Evolutionary conservation across 176 grass and related monocot species (phyloP).

Genomic region (Poa pratensis): DNA sequence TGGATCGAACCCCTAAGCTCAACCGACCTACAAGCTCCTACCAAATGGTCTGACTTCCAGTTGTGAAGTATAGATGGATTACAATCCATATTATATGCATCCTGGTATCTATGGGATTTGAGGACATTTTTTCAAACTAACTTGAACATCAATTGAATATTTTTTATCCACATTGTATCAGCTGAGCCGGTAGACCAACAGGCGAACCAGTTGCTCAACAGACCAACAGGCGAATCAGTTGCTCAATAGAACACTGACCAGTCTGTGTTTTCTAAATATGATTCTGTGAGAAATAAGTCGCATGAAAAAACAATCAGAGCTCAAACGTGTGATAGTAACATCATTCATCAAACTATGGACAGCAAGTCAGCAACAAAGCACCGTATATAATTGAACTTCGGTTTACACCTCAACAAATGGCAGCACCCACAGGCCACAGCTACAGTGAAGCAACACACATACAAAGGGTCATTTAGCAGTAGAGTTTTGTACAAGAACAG

Average conservation of each 20-base stretch:
- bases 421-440: not conserved
- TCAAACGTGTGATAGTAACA: not conserved
- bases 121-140: not conserved
- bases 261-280: not conserved
- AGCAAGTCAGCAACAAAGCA: not conserved
- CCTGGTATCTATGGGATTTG: not conserved
- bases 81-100: not conserved
- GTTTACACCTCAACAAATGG: not conserved
- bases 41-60: not conserved
- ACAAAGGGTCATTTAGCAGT: not conserved
- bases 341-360: slow-evolving; percentile 6
- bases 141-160: not conserved
- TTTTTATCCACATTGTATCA: not conserved
- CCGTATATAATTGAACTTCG: slow-evolving; percentile 6
- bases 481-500: slow-evolving; percentile 15
- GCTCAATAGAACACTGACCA: not conserved
- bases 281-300: not conserved
- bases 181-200: not conserved
- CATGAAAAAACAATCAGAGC: not conserved
- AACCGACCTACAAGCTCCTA: not conserved
- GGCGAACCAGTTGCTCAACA: no score
- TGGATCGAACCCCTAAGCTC: not conserved
- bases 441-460: slow-evolving; percentile 9
- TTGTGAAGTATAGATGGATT: slow-evolving; percentile 1
- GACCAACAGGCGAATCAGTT: no score